A percentile compares a stretch with the other conserved stretches of the same genome.
Evolutionary conservation across 139 green algal genomes (phyloP).

Genomic region (Haematococcus lacustris): DNA sequence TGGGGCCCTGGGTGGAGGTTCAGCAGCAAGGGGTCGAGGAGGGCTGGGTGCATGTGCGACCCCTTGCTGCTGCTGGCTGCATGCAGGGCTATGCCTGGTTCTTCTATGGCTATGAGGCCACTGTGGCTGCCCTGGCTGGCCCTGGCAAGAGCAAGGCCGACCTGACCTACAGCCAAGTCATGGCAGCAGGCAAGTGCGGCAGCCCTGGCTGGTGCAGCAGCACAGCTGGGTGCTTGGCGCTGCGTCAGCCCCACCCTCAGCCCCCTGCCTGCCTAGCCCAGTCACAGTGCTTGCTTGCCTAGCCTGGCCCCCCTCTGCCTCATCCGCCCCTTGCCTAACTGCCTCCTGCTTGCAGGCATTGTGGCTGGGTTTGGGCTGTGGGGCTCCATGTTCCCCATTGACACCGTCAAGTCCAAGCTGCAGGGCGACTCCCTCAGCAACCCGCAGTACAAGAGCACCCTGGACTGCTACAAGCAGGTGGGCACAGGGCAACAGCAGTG

Average conservation of each 20-base stretch:
- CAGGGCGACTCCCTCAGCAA: conserved; percentile 31
- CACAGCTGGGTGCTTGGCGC: no score
- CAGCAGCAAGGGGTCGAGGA: no score
- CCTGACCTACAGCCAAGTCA: conserved; percentile 37
- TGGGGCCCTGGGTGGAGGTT: no score
- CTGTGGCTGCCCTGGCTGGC: conserved; percentile 23
- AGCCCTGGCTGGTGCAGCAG: no score
- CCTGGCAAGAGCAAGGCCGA: conserved; percentile 34
- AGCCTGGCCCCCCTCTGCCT: no score
- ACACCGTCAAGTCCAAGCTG: conserved; percentile 49
- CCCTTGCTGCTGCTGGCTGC: no score
- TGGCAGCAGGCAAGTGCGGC: conserved; percentile 19
- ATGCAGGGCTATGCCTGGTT: conserved; percentile 43
- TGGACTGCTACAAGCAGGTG: conserved; percentile 29
- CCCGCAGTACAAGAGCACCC: conserved; percentile 30
- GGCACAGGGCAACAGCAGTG: no score
- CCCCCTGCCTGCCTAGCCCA: no score
- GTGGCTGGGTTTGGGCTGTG: conserved; percentile 43
- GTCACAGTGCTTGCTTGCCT: no score
- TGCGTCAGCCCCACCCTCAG: no score
- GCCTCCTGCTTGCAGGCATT: no score
- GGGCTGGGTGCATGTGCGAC: no score
- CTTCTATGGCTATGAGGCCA: conserved; percentile 45
- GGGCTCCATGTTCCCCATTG: conserved; percentile 47
- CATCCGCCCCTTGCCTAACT: neutral